Percentiles rank a stretch among this genome's conserved stretches.
Conservation (phyloP, 257 asterid genomes). For the Solanum tacnaense region DNA sequence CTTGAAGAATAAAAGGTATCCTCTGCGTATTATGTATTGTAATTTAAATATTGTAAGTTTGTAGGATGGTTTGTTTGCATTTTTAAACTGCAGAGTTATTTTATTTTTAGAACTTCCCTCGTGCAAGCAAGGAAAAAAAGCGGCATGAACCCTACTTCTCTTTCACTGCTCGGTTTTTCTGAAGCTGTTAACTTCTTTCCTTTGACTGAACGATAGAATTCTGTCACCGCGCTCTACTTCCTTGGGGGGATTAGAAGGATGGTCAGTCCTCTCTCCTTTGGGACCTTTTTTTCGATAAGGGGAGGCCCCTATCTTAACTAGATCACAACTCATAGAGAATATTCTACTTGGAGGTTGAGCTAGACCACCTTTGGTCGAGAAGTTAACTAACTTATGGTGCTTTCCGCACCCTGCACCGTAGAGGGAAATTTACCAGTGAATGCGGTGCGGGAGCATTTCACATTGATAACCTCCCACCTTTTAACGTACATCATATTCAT, state of each 20-base stretch:
- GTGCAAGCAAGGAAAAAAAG: no score
- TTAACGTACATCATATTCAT: no score
- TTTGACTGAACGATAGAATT: not conserved
- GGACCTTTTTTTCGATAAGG: not conserved
- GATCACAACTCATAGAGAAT: not conserved
- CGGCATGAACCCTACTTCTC: not conserved
- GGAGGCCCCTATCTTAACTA: not conserved
- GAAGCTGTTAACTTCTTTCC: not conserved
- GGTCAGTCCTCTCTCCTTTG: not conserved
- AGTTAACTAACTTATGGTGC: no score
- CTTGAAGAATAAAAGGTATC: not conserved
- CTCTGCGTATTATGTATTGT: not conserved
- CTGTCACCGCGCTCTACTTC: not conserved
- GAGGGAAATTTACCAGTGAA: not conserved
- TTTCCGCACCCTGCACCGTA: rapidly evolving
- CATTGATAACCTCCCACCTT: no score
- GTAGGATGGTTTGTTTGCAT: not conserved
- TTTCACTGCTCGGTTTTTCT: not conserved
- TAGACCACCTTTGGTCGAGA: no score
- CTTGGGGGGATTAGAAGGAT: not conserved
- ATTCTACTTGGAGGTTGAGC: not conserved
- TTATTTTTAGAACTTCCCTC: not conserved
- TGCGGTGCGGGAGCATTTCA: not conserved
- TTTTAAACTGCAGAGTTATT: not conserved
- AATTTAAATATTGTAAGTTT: not conserved